Conservation (phyloP, 306 rosid genomes). For the Hylodesmum podocarpum region DNA sequence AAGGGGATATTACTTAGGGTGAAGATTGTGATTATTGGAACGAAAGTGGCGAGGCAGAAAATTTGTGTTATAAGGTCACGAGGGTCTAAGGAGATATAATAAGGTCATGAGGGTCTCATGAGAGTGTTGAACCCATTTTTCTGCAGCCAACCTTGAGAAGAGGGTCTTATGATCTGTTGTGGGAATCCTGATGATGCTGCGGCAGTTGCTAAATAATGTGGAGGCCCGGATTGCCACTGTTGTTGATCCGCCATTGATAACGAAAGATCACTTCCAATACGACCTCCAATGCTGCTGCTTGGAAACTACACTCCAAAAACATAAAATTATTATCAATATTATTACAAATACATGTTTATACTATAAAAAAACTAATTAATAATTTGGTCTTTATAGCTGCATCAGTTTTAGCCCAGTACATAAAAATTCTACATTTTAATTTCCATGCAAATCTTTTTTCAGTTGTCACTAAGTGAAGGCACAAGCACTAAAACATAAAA, state of each 20-base stretch:
- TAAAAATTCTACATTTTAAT: no score
- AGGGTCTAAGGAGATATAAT: constrained; percentile 56
- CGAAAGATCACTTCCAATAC: constrained; percentile 66
- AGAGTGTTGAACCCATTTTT: constrained; percentile 68
- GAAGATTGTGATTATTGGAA: constrained; percentile 14
- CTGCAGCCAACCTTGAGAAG: constrained; percentile 64
- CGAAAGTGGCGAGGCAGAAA: constrained; percentile 39
- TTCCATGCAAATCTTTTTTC: no score
- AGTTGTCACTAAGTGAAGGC: no score
- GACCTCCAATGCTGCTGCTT: constrained; percentile 70
- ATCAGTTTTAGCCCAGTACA: no score
- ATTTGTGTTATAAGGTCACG: constrained; percentile 27
- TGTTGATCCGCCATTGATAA: constrained; percentile 52
- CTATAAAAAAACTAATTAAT: not conserved
- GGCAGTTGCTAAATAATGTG: constrained; percentile 63
- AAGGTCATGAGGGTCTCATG: constrained; percentile 54
- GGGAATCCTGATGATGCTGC: constrained; percentile 99
- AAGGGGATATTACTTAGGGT: not conserved
- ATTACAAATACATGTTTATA: not conserved
- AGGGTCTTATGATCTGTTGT: constrained; percentile 62
- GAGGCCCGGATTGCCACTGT: constrained; percentile 54
- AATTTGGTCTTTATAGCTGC: no score
- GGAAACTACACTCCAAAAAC: constrained; percentile 47
- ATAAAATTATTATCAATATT: not conserved
- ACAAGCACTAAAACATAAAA: no score